phyloP scores from a whole-genome alignment of 805 yeast species.

The Candida mattraensis region DNA sequence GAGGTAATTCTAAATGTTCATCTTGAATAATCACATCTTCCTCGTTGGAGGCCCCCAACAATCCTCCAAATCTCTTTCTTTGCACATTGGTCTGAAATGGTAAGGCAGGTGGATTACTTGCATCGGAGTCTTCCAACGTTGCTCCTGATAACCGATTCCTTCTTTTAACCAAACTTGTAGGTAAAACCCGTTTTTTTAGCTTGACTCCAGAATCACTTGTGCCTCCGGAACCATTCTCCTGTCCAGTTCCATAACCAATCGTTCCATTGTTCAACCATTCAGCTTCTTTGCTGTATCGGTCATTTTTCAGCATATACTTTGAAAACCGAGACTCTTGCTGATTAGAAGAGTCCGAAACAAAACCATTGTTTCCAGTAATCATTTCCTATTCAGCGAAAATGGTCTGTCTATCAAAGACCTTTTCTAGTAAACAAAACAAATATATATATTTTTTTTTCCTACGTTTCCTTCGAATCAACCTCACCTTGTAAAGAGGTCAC shows the following conservation, averaged over 20 bases:
- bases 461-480: no score
- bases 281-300: slow-evolving; percentile 16
- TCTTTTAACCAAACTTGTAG: slow-evolving; percentile 47
- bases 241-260: neutral
- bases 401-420: no score
- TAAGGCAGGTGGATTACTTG: slow-evolving; percentile 18
- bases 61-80: slow-evolving; percentile 17
- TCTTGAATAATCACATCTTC: slow-evolving; percentile 26
- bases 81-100: slow-evolving; percentile 28
- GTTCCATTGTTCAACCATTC: slow-evolving; percentile 16
- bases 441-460: no score
- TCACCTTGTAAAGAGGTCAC: neutral
- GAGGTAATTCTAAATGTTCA: slow-evolving; percentile 46
- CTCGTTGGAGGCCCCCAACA: slow-evolving; percentile 6
- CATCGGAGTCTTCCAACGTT: slow-evolving; percentile 46
- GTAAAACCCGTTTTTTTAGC: slow-evolving; percentile 47
- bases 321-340: slow-evolving; percentile 20
- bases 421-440: no score
- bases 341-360: neutral
- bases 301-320: slow-evolving; percentile 19
- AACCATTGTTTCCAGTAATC: neutral
- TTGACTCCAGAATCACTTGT: slow-evolving; percentile 39
- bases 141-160: slow-evolving; percentile 40
- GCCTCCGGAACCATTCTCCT: slow-evolving; percentile 4
- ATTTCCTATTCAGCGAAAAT: no score